Evolutionary conservation across 2,329 filamentous ascomycete species (phyloP).

Genomic region (Fusarium oligoseptatum): DNA sequence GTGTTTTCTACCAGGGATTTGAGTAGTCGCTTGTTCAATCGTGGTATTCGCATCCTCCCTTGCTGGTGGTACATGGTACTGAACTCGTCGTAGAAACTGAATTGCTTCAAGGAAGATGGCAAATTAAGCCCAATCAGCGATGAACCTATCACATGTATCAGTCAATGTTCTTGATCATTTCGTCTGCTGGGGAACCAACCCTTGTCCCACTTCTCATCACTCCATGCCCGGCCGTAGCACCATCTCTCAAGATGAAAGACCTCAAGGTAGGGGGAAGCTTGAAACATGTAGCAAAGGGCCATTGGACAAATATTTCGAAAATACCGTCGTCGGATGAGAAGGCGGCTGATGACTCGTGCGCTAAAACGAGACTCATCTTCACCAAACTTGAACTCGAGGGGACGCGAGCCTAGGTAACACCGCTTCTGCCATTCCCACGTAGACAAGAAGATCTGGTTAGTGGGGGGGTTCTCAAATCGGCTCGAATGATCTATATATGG

Average conservation of each 20-base stretch:
- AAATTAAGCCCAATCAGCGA: slow-evolving; percentile 3
- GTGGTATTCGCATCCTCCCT: slow-evolving; percentile 3
- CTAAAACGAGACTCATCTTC: slow-evolving; percentile 3
- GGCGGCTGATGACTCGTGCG: slow-evolving; percentile 9
- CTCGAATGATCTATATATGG: neutral
- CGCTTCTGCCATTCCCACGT: slow-evolving; percentile 3
- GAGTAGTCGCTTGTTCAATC: slow-evolving; percentile 14
- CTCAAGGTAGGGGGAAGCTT: slow-evolving; percentile 13
- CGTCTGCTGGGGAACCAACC: neutral
- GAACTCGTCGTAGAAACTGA: slow-evolving; percentile 26
- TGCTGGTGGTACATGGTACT: slow-evolving; percentile 7
- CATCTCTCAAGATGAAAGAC: slow-evolving; percentile 28
- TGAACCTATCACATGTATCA: slow-evolving; percentile 5
- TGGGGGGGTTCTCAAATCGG: slow-evolving; percentile 4
- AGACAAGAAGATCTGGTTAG: neutral
- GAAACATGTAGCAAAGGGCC: neutral
- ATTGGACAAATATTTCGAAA: slow-evolving; percentile 7
- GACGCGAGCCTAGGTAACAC: neutral
- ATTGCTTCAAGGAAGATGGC: slow-evolving; percentile 16
- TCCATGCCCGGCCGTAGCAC: neutral
- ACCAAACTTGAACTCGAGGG: slow-evolving; percentile 2
- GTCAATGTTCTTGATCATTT: neutral
- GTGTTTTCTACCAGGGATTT: neutral
- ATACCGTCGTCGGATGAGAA: slow-evolving; percentile 26
- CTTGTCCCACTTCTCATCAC: neutral